phyloP scores from a whole-genome alignment of 495 filamentous ascomycete species.

The Friedmanniomyces simplex region DNA sequence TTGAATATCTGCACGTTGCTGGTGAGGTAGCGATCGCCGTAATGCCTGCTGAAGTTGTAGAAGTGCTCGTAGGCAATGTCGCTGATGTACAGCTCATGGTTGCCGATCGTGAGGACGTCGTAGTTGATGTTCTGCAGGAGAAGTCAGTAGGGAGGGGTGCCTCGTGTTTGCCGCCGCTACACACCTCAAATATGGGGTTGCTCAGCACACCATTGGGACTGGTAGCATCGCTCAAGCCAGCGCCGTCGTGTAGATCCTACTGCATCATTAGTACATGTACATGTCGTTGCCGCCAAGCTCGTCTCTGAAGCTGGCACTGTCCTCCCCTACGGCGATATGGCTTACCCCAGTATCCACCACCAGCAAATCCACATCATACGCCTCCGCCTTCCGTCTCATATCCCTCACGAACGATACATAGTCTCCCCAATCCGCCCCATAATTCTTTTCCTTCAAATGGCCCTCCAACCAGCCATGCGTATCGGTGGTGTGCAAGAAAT shows the following conservation, averaged over 20 bases:
- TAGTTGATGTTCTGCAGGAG: constrained; percentile 33
- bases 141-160: too few species aligned
- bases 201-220: constrained; percentile 30
- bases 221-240: constrained; percentile 34
- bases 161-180: too few species aligned
- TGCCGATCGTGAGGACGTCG: constrained; percentile 36
- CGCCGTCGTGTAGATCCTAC: constrained; percentile 36
- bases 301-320: too few species aligned
- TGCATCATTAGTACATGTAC: too few species aligned
- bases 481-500: constrained; percentile 40
- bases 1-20: constrained; percentile 35
- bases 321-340: too few species aligned
- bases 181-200: constrained; percentile 33
- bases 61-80: constrained; percentile 30
- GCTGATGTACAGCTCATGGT: constrained; percentile 34
- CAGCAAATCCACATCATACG: constrained; percentile 32
- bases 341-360: constrained; percentile 33
- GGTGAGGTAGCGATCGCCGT: constrained; percentile 36
- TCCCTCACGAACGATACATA: constrained; percentile 32
- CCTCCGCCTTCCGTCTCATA: constrained; percentile 32
- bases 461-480: constrained; percentile 41
- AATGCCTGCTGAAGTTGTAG: constrained; percentile 29
- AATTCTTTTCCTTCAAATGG: constrained; percentile 38
- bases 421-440: constrained; percentile 38
- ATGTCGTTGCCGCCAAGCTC: too few species aligned